Evolutionary conservation across 495 filamentous ascomycete species (phyloP).

Genomic region (Cladorrhinum samala): DNA sequence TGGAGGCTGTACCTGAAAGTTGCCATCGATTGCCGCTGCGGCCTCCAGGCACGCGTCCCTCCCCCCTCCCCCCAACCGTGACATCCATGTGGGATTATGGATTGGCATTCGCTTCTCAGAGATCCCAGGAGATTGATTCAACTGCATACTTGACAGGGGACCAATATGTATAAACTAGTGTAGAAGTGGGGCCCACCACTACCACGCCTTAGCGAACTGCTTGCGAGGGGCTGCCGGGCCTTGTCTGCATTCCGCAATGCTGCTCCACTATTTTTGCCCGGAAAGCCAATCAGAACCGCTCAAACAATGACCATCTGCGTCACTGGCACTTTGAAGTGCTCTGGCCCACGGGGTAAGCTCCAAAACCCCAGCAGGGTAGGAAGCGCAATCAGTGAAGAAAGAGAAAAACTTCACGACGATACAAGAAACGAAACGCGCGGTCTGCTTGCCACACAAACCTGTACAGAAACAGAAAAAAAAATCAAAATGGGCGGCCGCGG

Average conservation of each 20-base stretch:
- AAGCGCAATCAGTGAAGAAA: no score
- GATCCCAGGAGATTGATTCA: neutral
- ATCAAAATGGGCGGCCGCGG: slow-evolving; percentile 11
- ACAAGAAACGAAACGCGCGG: neutral
- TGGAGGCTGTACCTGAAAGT: neutral
- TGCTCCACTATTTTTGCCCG: neutral
- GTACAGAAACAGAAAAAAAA: neutral
- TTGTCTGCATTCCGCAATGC: neutral
- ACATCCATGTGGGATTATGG: neutral
- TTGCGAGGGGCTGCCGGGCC: no score
- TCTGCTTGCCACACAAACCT: neutral
- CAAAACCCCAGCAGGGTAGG: neutral
- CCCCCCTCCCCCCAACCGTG: no score
- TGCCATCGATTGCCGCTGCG: neutral
- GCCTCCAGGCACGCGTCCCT: no score
- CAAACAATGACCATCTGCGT: neutral
- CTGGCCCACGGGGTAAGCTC: neutral
- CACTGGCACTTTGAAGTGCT: neutral
- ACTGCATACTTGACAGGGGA: neutral
- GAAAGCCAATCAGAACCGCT: neutral
- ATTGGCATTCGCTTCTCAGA: neutral
- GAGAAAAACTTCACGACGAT: neutral
- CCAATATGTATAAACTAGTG: neutral
- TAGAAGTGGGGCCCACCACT: neutral
- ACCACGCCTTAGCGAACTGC: neutral